Percentiles rank a stretch among this genome's conserved stretches.
Evolutionary conservation across 495 filamentous ascomycete genomes (phyloP).

Genomic region (Corynascus novoguineensis): DNA sequence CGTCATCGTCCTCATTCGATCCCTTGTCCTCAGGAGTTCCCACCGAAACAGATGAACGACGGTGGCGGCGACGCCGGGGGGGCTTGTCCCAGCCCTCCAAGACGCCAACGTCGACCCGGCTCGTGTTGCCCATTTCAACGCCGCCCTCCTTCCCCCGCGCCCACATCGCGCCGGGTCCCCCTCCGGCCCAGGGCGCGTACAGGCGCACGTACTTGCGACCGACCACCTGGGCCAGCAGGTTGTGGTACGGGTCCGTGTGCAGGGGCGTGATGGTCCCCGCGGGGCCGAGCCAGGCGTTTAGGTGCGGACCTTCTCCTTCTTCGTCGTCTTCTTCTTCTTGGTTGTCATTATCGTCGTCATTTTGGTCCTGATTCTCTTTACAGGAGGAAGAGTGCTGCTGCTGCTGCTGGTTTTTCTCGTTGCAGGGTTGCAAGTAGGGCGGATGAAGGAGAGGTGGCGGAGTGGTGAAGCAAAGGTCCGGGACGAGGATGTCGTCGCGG

Average conservation of each 20-base stretch:
- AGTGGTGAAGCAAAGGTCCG: slow-evolving; percentile 77
- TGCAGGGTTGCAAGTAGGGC: too few relatives aligned
- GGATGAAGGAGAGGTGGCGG: slow-evolving; percentile 44
- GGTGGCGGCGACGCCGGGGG: too few relatives aligned
- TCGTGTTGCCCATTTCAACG: slow-evolving; percentile 93
- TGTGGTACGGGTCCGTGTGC: slow-evolving; percentile 92
- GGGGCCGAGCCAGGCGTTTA: slow-evolving; percentile 95
- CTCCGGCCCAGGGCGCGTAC: slow-evolving; percentile 55
- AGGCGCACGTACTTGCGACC: slow-evolving; percentile 86
- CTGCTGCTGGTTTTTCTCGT: slow-evolving; percentile 36
- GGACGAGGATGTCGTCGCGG: slow-evolving; percentile 67
- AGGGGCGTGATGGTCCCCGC: slow-evolving; percentile 82
- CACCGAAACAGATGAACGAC: slow-evolving; percentile 6
- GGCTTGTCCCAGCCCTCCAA: slow-evolving; percentile 56
- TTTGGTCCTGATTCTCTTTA: slow-evolving; percentile 23
- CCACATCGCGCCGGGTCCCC: slow-evolving; percentile 52
- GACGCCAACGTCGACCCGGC: slow-evolving; percentile 62
- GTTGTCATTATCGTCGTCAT: neutral
- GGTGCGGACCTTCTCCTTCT: slow-evolving; percentile 31
- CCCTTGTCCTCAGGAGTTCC: slow-evolving; percentile 41
- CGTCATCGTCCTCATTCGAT: slow-evolving; percentile 14
- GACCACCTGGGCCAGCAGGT: slow-evolving; percentile 84
- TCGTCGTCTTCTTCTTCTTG: neutral
- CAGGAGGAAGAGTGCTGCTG: slow-evolving; percentile 25
- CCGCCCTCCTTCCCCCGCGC: slow-evolving; percentile 60